Percentiles rank a stretch among this genome's conserved stretches.
These are phyloP conservation scores for Camellia granthamiana DNA, from an alignment of 148 eudicot genomes.

Conservation along the genomic window DNA sequence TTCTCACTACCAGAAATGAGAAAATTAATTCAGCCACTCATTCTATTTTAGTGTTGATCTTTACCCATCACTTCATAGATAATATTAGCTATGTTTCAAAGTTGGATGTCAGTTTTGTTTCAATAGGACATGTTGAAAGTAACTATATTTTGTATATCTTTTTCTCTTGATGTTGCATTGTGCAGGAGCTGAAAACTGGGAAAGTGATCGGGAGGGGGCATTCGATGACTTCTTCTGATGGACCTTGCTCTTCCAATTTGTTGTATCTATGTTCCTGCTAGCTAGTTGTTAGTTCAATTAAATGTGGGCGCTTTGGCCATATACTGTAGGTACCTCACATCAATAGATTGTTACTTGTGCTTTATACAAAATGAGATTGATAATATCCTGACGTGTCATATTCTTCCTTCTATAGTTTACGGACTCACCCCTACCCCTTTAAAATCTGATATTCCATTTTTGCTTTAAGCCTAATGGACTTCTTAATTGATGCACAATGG, in stretches of 20 bases:
- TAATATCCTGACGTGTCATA: neutral
- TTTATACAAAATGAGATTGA: slow-evolving; percentile 5
- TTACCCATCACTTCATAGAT: slow-evolving; percentile 18
- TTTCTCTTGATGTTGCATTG: slow-evolving; percentile 69
- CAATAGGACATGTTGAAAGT: slow-evolving; percentile 24
- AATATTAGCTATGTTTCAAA: slow-evolving; percentile 10
- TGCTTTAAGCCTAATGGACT: neutral
- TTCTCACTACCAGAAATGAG: slow-evolving; percentile 7
- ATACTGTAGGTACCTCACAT: slow-evolving; percentile 25
- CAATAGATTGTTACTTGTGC: slow-evolving; percentile 11
- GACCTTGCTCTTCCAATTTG: slow-evolving; percentile 48
- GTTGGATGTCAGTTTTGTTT: slow-evolving; percentile 25
- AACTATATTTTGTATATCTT: slow-evolving; percentile 43
- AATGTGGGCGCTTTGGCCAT: slow-evolving; percentile 18
- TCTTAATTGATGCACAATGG: neutral
- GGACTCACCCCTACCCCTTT: neutral
- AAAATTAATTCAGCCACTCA: slow-evolving; percentile 12
- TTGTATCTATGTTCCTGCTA: slow-evolving; percentile 30
- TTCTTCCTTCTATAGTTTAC: slow-evolving; percentile 7
- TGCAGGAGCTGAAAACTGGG: slow-evolving; percentile 93
- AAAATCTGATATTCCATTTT: slow-evolving; percentile 7
- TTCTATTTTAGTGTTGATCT: slow-evolving; percentile 22
- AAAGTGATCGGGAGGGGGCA: slow-evolving; percentile 95
- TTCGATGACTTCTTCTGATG: slow-evolving; percentile 97
- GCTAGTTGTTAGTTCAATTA: slow-evolving; percentile 26